Percentiles rank a stretch among this genome's conserved stretches.
Conservation (phyloP, 2,329 filamentous ascomycete species). For the Sporothrix pseudoabietina region DNA sequence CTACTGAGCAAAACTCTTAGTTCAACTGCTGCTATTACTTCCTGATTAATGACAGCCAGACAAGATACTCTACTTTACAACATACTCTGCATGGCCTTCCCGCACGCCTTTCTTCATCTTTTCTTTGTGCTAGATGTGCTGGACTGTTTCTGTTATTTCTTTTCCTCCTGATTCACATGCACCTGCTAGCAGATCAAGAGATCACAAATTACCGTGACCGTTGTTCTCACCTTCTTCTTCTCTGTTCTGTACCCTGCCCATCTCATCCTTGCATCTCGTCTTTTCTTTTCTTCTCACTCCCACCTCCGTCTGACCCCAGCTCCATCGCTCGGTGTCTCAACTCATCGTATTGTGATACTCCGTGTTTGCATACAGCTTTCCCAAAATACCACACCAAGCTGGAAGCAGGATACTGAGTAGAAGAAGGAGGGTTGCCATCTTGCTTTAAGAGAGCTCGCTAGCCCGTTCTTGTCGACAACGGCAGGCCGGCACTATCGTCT, state of each 20-base stretch:
- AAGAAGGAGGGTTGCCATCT: background rate
- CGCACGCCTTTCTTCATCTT: conserved; percentile 8
- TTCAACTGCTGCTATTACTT: background rate
- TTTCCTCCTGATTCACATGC: conserved; percentile 24
- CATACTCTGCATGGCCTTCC: background rate
- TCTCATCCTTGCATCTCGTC: background rate
- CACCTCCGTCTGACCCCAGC: background rate
- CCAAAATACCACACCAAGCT: background rate
- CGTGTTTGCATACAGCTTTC: conserved; percentile 3
- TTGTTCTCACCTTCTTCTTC: background rate
- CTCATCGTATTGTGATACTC: conserved; percentile 23
- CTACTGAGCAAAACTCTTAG: background rate
- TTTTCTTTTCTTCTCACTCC: background rate
- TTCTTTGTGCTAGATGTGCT: background rate
- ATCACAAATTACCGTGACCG: conserved; percentile 6
- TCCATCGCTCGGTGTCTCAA: conserved; percentile 8
- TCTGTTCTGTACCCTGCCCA: background rate
- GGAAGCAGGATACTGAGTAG: background rate
- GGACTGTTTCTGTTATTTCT: background rate
- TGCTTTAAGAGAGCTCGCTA: conserved; percentile 6
- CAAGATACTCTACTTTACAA: background rate
- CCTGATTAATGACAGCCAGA: background rate
- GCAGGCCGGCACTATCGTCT: conserved; percentile 14
- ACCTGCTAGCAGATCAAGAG: conserved; percentile 25
- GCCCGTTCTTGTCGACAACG: conserved; percentile 16